A percentile compares a stretch with the other conserved stretches of the same genome.
phyloP scores from a whole-genome alignment of 805 yeast species.

The Cyberlindnera maritima region DNA sequence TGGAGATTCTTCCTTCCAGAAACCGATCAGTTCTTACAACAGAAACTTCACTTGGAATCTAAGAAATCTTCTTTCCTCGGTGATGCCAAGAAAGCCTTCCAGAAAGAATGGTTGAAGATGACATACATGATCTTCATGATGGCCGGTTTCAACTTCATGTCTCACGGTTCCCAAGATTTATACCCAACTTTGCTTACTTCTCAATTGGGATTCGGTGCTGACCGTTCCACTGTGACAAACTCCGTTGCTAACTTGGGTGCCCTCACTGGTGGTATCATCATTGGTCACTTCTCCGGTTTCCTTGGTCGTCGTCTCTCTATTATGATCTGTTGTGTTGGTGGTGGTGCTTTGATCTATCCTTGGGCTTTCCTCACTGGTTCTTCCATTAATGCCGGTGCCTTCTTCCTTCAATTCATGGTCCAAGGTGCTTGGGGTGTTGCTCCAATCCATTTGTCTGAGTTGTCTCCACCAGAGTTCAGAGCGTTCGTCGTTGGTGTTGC shows the following conservation, averaged over 20 bases:
- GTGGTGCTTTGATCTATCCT: slow-evolving; percentile 64
- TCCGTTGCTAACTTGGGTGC: slow-evolving; percentile 63
- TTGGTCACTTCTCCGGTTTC: slow-evolving; percentile 55
- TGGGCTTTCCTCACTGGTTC: slow-evolving; percentile 21
- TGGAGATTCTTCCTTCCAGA: slow-evolving; percentile 47
- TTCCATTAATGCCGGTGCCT: slow-evolving; percentile 58
- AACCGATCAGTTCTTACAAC: slow-evolving; percentile 48
- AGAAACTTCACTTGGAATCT: slow-evolving; percentile 35
- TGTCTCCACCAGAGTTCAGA: slow-evolving; percentile 61
- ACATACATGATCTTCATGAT: slow-evolving; percentile 55
- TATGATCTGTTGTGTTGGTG: slow-evolving; percentile 48
- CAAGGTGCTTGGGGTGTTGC: slow-evolving; percentile 73
- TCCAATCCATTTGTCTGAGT: slow-evolving; percentile 60
- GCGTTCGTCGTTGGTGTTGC: slow-evolving; percentile 62
- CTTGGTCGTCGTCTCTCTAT: slow-evolving; percentile 55
- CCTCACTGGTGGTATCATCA: slow-evolving; percentile 50
- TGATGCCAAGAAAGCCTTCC: slow-evolving; percentile 34
- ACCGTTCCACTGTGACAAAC: slow-evolving; percentile 53
- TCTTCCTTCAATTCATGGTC: slow-evolving; percentile 60
- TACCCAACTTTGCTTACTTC: slow-evolving; percentile 52
- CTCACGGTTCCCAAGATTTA: slow-evolving; percentile 65
- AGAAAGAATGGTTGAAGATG: slow-evolving; percentile 3
- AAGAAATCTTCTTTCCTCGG: slow-evolving; percentile 32
- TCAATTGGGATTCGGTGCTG: slow-evolving; percentile 40
- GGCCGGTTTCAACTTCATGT: slow-evolving; percentile 62